Base-by-base conservation (phyloP, 148 eudicot species). In the Fagopyrum homotropicum region DNA sequence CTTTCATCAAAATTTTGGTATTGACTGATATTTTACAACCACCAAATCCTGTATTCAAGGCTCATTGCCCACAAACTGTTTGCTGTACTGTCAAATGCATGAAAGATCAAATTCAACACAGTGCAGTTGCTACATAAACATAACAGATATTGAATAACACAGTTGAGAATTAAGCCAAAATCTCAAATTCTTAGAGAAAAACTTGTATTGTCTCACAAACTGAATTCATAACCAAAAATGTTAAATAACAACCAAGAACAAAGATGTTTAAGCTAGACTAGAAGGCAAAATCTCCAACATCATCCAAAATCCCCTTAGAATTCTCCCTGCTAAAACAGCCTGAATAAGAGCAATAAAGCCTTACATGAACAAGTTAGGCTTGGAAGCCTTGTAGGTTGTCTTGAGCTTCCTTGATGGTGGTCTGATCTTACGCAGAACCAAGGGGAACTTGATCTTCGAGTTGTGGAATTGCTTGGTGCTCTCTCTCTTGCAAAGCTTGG, bases 341-440 rank as follows among this genome's bases (percentile, higher is more conserved):
- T 66, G 19, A 40, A 12, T 0, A 66, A 66, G 9, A 43, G 46
- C 14, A 40, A 12, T 4, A 66, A 15, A 46, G 70, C 50, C 78
- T 89, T 84, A 91, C 86, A 85, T 84, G 72, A 91, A 91, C 91
- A 91, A 80, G 83, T 91, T 91, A 7, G 97, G 97, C 86, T 81
- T 84, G 43, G 89, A 78, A 1, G 91, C 94, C 88, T 90, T 90
- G 92, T 90, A 90, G 46, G 96, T 90, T n/a, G 97, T 91, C 86
- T 91, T 91, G 29, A 91, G 88, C 84, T 89, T 91, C 83, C 97
- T 86, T 59, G 85, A 69, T 76, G 93, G 91, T 55, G 97, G 97
- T 73, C 97, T 86, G 17, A 91, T 80, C 88, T 86, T 91, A 89
- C 75, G 88, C 85, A 80, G 88, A 56, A 91, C 89, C 87, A 89